Percentiles rank a stretch among this genome's conserved stretches.
These are phyloP conservation scores for Metarhizium album DNA, from an alignment of 2,329 filamentous ascomycete species.

Conservation along the genomic window DNA sequence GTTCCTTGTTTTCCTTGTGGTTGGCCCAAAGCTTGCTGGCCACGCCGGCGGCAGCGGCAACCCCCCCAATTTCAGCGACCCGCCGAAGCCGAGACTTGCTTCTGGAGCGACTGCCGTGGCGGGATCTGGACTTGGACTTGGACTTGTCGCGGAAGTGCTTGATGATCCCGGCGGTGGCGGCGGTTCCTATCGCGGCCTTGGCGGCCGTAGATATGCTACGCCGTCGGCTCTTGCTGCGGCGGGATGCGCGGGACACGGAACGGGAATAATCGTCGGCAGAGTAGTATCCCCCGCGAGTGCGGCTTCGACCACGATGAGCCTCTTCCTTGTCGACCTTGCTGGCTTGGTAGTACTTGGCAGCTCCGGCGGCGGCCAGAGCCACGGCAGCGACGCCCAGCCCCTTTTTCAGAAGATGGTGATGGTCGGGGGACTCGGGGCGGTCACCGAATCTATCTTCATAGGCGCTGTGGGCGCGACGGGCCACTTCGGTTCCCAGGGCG, in stretches of 20 bases:
- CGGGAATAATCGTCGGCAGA: constrained; percentile 31
- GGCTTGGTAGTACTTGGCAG: constrained; percentile 51
- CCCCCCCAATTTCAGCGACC: constrained; percentile 50
- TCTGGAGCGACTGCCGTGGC: constrained; percentile 22
- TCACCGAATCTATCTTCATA: constrained; percentile 43
- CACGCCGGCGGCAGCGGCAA: constrained; percentile 48
- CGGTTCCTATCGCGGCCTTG: constrained; percentile 47
- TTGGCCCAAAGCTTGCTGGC: constrained; percentile 52
- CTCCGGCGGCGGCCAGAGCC: constrained; percentile 53
- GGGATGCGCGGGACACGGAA: constrained; percentile 27
- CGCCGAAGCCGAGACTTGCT: constrained; percentile 38
- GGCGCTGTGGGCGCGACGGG: constrained; percentile 48
- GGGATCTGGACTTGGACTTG: constrained; percentile 28
- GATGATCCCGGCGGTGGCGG: constrained; percentile 46
- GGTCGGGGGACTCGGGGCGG: constrained; percentile 27
- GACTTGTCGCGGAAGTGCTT: constrained; percentile 48
- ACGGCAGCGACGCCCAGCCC: constrained; percentile 53
- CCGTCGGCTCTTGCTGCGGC: constrained; percentile 31
- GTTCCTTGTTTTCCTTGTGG: constrained; percentile 49
- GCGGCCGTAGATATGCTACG: constrained; percentile 38
- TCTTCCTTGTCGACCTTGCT: constrained; percentile 52
- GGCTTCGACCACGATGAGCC: constrained; percentile 42
- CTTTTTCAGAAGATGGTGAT: constrained; percentile 43
- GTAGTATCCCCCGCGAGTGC: constrained; percentile 31
- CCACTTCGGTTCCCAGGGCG: constrained; percentile 49